Evolutionary conservation across 345 rosid genomes (phyloP), one percentile per base, ranked within the genome.

Genomic region (Psidium friedrichsthalianum): DNA sequence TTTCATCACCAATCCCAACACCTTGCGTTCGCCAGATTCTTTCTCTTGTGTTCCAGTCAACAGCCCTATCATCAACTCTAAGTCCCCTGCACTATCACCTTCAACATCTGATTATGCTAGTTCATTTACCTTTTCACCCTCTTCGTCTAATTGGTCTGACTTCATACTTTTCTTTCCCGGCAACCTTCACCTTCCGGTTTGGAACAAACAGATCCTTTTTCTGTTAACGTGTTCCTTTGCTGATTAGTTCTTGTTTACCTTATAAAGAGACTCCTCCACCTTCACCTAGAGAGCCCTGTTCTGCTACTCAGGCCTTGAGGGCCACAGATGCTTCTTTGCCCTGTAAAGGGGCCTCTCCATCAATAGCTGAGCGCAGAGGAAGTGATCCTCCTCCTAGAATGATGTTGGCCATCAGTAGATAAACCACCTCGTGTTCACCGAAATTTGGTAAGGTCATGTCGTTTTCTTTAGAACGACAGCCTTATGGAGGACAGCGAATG

Each of bases 141-240:
- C 95, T 16, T 93, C 95, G 53, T 91, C 95, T 74, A 94, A 92
- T 85, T 93, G 94, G 95, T 93, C 95, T 82, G 96, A 94, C 91
- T 87, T 90, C 94, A 42, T 90, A 87, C 88, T 87, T 90, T 74
- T 92, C 94, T 82, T 82, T 93, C 95, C 80, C 92, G 84, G 89
- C 96, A 90, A 85, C 93, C 95, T 89, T 92, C 94, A 64, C 96
- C 96, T 44, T 92, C 96, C 81, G 87, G 90, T 83, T 29, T 86
- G 87, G 94, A 91, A 86, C 82, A 91, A 36, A 82, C 82, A 8
- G 91, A 92, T 82, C 87, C 82, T 53, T 85, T 83, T 87, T 59
- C 83, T 69, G 82, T 59, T 42, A 89, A 89, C 86, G 82, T 64
- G 85, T 83, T 61, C 64, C 89, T 81, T 85, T 82, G 40, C 83